Evolutionary conservation across 805 yeast species (phyloP), one percentile per base, ranked within the genome.

Genomic region (Saccharomycopsis sp.): DNA sequence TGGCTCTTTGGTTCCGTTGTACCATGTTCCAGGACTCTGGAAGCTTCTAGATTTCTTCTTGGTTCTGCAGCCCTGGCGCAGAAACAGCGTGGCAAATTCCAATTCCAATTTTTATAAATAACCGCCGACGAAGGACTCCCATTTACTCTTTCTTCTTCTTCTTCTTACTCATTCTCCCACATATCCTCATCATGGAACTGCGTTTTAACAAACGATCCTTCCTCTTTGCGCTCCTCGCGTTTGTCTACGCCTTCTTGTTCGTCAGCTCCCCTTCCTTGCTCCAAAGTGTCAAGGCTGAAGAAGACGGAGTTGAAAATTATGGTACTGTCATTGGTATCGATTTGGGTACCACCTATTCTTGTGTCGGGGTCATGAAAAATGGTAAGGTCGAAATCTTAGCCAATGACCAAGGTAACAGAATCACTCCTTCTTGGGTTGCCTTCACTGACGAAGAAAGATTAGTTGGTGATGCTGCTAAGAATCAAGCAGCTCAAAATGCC

Each of bases 331-430:
- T 84, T 52, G 94, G 97, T 66, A 89, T 89, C 58, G 97, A 89
- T 70, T 74, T 89, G 67, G 98, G 98, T 62, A 88, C 96, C 47
- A 88, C 96, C 2, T 88, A 88, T 67, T 87, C 96, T 1, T 88
- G 96, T 77, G 96, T 88, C 42, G 96, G 95, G 52, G 86, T 75
- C 36, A 75, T 76, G 81, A 74, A 73, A 55, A 75, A 78, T 52
- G 94, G 88, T 56, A 73, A 87, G 57, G 95, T 89, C 38, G 96
- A 87, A 59, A 87, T 87, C 53, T 70, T 87, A 50, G 95, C 96
- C 49, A 87, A 87, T 58, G 96, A 87, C 64, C 96, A 87, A 69
- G 96, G 96, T 69, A 85, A 86, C 68, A 82, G 96, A 72, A 87
- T 88, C 54, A 87, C 96, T 15, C 96, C 96, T 21, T 85, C 95